Evolutionary conservation across 495 filamentous ascomycete species (phyloP), one percentile per base, ranked within the genome.

Genomic region (Haplographium delicatum): DNA sequence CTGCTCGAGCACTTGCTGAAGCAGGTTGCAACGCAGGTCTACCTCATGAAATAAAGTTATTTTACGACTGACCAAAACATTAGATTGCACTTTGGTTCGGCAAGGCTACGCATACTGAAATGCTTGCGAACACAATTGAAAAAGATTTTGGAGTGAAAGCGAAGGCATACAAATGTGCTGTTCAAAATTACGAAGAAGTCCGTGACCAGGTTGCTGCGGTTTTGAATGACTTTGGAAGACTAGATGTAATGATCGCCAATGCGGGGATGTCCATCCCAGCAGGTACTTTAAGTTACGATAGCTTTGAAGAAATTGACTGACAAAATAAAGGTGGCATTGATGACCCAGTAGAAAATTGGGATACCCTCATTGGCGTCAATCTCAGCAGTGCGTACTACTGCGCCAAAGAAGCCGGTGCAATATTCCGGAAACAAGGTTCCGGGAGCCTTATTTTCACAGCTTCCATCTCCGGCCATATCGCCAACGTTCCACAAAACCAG

Each of bases 401-500:
- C 60, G 80, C 81, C 31, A 80, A 79, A 65, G 80, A 79, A 15
- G 74, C 80, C 4, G 81, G 81, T 10, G 63, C 70, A 13, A 74
- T 80, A 59, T 83, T 83, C 68, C 75, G 78, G 62, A 56, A 80
- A 62, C 76, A 72, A 34, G 72, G 75, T 27, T 73, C 64, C 20
- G 81, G 81, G 28, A 73, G 66, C 55, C 72, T 82, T 56, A 71
- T 85, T 63, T 76, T 82, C 50, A 85, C 81, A 11, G 68, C 81
- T 5, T 72, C 67, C 37, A 84, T 85, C 80, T 79, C 73, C 18
- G 84, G 83, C 13, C 30, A 44, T 66, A 80, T 86, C 41, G 84
- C 76, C 65, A 89, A 89, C 65, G 84, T 72, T 65, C 84, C 84
- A 3, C 83, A 87, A 65, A 79, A 86, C 62, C 84, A 88, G 66